Evolutionary conservation across 768 basidiomycete species (phyloP).

Genomic region (Candolleomyces aberdarensis): DNA sequence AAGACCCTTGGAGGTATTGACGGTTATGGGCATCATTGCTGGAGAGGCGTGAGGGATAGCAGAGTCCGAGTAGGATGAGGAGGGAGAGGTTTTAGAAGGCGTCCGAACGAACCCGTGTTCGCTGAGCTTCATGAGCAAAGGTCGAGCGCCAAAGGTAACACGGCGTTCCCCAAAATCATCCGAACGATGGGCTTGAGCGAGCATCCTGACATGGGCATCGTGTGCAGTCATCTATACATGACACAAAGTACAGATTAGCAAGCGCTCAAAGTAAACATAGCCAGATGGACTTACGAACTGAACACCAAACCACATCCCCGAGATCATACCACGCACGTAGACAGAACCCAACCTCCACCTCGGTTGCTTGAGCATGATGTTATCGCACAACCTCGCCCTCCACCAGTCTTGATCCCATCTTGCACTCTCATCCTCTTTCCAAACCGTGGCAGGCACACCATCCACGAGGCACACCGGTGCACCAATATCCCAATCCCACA

Average conservation of each 20-base stretch:
- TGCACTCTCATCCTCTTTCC: constrained; percentile 31
- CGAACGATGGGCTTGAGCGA: constrained; percentile 11
- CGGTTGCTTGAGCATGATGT: constrained; percentile 22
- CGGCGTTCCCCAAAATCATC: constrained; percentile 3
- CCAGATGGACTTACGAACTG: constrained; percentile 46
- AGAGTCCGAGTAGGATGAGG: background rate
- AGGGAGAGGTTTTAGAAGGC: background rate
- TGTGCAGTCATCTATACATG: background rate
- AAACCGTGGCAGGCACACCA: background rate
- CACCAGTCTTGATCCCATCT: constrained; percentile 60
- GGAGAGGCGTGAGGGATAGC: background rate
- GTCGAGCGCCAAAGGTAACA: constrained; percentile 2
- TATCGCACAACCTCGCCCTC: constrained; percentile 45
- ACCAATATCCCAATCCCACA: constrained; percentile 16
- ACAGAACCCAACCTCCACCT: constrained; percentile 26
- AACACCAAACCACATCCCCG: constrained; percentile 61
- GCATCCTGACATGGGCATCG: constrained; percentile 1
- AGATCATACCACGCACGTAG: constrained; percentile 51
- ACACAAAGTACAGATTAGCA: too few species aligned
- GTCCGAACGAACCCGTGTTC: constrained; percentile 12
- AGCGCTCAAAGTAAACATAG: background rate
- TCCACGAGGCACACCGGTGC: constrained; percentile 14
- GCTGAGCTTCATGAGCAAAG: constrained; percentile 18
- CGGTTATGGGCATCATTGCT: background rate
- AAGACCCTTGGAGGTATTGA: background rate